A percentile compares a stretch with the other conserved stretches of the same genome.
Conservation (phyloP, 257 asterid genomes). For the Dorcoceras hygrometricum region DNA sequence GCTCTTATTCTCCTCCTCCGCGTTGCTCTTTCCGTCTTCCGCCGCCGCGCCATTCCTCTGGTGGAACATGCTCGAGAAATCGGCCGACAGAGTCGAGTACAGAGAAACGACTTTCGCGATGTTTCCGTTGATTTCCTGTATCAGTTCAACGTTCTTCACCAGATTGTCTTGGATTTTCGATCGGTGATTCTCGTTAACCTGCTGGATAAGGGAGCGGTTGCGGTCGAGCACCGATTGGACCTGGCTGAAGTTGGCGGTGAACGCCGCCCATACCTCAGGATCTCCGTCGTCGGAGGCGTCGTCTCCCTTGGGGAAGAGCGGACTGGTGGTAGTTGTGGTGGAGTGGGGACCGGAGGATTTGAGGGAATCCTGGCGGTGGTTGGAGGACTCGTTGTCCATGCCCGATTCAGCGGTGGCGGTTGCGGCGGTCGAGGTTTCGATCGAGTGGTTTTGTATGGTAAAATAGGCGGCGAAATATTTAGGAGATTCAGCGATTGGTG, state of each 20-base stretch:
- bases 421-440: slow-evolving; percentile 23
- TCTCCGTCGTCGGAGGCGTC: slow-evolving; percentile 36
- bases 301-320: slow-evolving; percentile 7
- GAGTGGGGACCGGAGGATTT: too few relatives aligned
- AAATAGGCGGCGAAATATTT: too few relatives aligned
- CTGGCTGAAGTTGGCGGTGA: slow-evolving; percentile 47
- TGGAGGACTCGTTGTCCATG: slow-evolving; percentile 21
- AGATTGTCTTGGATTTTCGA: slow-evolving; percentile 52
- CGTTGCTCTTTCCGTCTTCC: too few relatives aligned
- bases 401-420: neutral
- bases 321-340: too few relatives aligned
- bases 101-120: slow-evolving; percentile 45
- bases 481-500: too few relatives aligned
- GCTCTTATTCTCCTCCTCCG: too few relatives aligned
- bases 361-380: neutral
- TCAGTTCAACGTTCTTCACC: slow-evolving; percentile 54
- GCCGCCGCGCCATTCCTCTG: slow-evolving; percentile 37
- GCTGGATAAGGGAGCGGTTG: slow-evolving; percentile 60
- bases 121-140: slow-evolving; percentile 59
- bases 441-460: too few relatives aligned
- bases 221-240: slow-evolving; percentile 59
- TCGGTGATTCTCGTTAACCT: slow-evolving; percentile 63
- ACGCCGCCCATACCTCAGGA: slow-evolving; percentile 50
- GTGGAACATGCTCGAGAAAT: slow-evolving; percentile 41
- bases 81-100: slow-evolving; percentile 55